Base-by-base conservation (phyloP, 305 asterid species). In the Andrographis paniculata region DNA sequence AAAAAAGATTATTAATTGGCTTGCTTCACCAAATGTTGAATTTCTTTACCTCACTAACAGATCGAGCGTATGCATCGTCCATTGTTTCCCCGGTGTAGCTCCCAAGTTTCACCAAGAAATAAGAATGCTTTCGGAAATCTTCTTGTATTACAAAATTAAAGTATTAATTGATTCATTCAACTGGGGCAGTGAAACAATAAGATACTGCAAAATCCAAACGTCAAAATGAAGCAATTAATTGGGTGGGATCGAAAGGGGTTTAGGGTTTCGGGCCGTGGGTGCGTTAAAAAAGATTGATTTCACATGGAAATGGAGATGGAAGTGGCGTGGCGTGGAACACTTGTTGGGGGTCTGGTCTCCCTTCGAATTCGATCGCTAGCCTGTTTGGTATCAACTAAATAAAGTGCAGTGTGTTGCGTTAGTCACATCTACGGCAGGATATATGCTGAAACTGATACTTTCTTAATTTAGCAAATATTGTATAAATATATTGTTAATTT, bases 11-110 rank as follows among this genome's bases (percentile, higher is more conserved):
- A n/a, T n/a, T n/a, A n/a, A n/a, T n/a, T n/a, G n/a, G n/a, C n/a
- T n/a, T n/a, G 18, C 46, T 17, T 14, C 3, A 42, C 2, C 3
- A 42, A 16, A 17, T 42, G 3, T 3, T 37, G 4, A 5, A 37
- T 37, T 37, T 15, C 10, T 37, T 37, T 55, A 83, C 94, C 91
- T 87, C 96, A 20, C 70, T 14, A 45, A 62, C 74, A 59, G 95
- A 87, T 87, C 95, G 81, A 36, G 92, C 87, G 55, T 68, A 80
- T 56, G 95, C 95, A 74, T 83, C 80, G 49, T 87, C 95, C 96
- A 87, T 87, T 50, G 43, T 60, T 37, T 33, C 36, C 48, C 52
- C 51, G 30, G 23, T 23, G 28, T 17, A 12, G 22, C 59, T 33
- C 22, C 28, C 53, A 49, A 56, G 21, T 33, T 21, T 42, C 20